These are phyloP conservation scores for Ceratocystis huliohia DNA, from an alignment of 2,329 filamentous ascomycete genomes.

Conservation along the genomic window DNA sequence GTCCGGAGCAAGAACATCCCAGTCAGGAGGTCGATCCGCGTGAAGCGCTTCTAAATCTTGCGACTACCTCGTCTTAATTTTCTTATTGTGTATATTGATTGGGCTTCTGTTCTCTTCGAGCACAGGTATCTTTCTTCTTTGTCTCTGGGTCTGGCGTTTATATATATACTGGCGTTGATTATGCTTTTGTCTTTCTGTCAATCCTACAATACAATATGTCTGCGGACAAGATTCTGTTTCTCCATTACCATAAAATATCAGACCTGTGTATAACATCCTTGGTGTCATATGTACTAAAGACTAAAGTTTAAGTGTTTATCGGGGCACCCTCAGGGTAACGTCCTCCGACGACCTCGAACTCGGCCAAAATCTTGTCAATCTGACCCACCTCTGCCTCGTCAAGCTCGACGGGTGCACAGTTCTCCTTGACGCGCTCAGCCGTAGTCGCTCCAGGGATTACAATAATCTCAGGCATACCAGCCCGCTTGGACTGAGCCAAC, in stretches of 20 bases:
- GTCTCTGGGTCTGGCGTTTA: constrained; percentile 9
- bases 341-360: constrained; percentile 36
- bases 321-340: constrained; percentile 34
- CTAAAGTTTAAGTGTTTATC: constrained; percentile 29
- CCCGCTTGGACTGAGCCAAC: constrained; percentile 35
- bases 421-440: constrained; percentile 46
- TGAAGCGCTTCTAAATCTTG: constrained; percentile 5
- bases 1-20: constrained; percentile 14
- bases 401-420: constrained; percentile 39
- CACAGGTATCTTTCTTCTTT: neutral
- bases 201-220: neutral
- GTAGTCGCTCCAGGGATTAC: constrained; percentile 55
- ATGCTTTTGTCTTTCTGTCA: neutral
- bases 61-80: neutral
- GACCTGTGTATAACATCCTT: neutral
- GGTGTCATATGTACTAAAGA: neutral
- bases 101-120: neutral
- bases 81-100: constrained; percentile 9
- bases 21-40: constrained; percentile 1
- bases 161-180: constrained; percentile 7
- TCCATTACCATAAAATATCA: neutral
- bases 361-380: constrained; percentile 38
- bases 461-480: constrained; percentile 46
- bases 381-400: constrained; percentile 38
- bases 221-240: neutral